phyloP scores from a whole-genome alignment of 2,329 filamentous ascomycete genomes.

The Apiospora aurea region DNA sequence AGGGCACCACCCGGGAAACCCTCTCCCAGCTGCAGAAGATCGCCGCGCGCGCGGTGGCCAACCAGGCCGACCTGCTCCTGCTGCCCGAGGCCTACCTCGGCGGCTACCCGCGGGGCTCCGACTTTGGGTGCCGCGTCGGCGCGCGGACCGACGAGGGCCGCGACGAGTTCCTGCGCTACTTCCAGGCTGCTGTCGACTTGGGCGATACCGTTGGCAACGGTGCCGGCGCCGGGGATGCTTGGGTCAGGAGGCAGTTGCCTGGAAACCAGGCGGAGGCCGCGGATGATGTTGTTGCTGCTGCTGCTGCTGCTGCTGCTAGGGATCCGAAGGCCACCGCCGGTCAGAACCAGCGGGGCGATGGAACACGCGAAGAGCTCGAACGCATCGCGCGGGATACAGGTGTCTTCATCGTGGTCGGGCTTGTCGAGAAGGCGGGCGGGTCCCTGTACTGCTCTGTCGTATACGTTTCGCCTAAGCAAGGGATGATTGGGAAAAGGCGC shows the following conservation, averaged over 20 bases:
- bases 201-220: constrained; percentile 73
- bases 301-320: constrained; percentile 41
- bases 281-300: constrained; percentile 30
- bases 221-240: constrained; percentile 74
- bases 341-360: constrained; percentile 66
- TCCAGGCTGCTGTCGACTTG: constrained; percentile 79
- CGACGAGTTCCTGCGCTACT: constrained; percentile 85
- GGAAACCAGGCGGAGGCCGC: constrained; percentile 4
- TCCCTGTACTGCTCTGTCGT: constrained; percentile 84
- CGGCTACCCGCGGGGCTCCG: constrained; percentile 84
- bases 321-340: constrained; percentile 49
- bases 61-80: constrained; percentile 72
- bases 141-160: constrained; percentile 73
- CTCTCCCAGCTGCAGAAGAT: constrained; percentile 70
- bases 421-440: constrained; percentile 82
- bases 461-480: constrained; percentile 78
- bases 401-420: constrained; percentile 81
- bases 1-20: constrained; percentile 62
- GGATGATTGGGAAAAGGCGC: constrained; percentile 82
- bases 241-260: constrained; percentile 70
- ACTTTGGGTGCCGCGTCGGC: constrained; percentile 79
- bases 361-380: constrained; percentile 83
- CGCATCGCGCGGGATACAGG: constrained; percentile 76
- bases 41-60: constrained; percentile 66
- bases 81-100: constrained; percentile 94